A percentile compares a stretch with the other conserved stretches of the same genome.
Evolutionary conservation across 345 rosid species (phyloP).

Genomic region (Salix koriyanagi): DNA sequence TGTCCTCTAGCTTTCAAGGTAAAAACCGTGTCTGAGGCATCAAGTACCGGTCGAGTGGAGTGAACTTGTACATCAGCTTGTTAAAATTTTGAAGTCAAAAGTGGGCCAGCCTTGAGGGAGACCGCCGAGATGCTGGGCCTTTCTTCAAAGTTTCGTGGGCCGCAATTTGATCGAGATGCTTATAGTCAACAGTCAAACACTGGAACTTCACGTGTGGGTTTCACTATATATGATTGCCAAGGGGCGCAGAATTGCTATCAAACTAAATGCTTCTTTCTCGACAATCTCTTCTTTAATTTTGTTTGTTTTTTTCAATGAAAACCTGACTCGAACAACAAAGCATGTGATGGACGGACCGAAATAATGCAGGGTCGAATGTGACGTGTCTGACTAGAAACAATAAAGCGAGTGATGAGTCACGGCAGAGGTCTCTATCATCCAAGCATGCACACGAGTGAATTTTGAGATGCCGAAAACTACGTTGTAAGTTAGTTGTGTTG

Average conservation of each 20-base stretch:
- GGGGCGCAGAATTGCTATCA: neutral
- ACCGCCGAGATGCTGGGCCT: neutral
- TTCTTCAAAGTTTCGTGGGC: neutral
- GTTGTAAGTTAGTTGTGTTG: too few relatives aligned
- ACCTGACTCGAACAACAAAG: neutral
- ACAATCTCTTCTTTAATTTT: neutral
- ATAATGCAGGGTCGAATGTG: neutral
- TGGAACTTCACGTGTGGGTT: too few relatives aligned
- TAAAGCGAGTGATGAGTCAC: neutral
- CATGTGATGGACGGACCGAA: neutral
- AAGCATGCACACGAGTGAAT: slow-evolving; percentile 16
- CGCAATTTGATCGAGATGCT: neutral
- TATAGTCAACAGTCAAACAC: too few relatives aligned
- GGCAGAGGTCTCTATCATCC: neutral
- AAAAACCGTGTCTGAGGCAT: neutral
- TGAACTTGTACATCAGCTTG: neutral
- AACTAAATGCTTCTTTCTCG: neutral
- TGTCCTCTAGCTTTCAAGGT: neutral
- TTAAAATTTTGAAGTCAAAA: neutral
- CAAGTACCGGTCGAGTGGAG: neutral
- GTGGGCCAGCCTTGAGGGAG: neutral
- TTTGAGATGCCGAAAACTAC: neutral
- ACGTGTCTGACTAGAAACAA: neutral
- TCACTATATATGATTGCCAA: too few relatives aligned
- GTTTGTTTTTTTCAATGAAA: neutral